phyloP scores from a whole-genome alignment of 1,284 basidiomycete species.

The Rhodotorula sp. region DNA sequence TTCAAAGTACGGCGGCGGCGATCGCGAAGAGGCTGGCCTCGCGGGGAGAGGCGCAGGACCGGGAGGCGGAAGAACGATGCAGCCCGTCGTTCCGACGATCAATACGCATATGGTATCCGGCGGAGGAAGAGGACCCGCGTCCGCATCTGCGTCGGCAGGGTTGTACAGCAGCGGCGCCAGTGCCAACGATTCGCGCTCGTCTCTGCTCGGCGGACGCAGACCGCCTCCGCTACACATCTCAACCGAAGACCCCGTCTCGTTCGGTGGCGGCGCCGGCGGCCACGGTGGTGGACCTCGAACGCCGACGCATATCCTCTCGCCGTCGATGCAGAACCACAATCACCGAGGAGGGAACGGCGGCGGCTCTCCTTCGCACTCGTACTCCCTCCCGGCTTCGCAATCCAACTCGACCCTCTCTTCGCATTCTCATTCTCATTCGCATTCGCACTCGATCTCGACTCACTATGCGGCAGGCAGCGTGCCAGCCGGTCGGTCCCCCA shows the following conservation, averaged over 20 bases:
- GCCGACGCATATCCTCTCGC: background rate
- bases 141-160: background rate
- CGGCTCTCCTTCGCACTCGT: conserved; percentile 9
- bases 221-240: background rate
- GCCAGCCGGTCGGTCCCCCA: conserved; percentile 6
- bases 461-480: background rate
- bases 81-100: background rate
- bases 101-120: background rate
- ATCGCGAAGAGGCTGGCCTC: background rate
- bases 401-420: conserved; percentile 19
- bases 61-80: background rate
- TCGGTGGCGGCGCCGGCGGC: background rate
- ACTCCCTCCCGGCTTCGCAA: conserved; percentile 3
- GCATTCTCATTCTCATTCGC: conserved; percentile 18
- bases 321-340: background rate
- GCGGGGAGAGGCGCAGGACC: background rate
- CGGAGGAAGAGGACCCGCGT: background rate
- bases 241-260: background rate
- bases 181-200: background rate
- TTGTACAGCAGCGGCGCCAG: background rate
- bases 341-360: background rate
- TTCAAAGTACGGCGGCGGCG: background rate
- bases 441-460: background rate
- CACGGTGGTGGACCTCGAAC: background rate
- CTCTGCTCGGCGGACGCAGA: background rate